Percentiles rank a stretch among this genome's conserved stretches.
Conservation (phyloP, 306 rosid species). For the Styphnolobium japonicum region DNA sequence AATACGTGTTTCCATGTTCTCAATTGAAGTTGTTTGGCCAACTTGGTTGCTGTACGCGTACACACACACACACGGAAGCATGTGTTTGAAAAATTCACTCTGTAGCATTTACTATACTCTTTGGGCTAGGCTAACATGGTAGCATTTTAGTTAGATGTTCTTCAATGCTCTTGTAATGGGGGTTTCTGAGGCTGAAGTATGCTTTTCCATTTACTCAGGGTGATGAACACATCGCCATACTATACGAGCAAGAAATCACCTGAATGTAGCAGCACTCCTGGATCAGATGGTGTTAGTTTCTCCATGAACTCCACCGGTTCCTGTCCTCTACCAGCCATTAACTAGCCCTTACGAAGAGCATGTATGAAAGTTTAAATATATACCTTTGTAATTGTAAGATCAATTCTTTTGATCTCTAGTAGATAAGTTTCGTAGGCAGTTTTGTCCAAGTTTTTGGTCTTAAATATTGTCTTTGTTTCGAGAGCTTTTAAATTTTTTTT, state of each 20-base stretch:
- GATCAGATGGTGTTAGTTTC: constrained; percentile 43
- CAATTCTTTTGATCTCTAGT: constrained; percentile 43
- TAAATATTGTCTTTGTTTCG: not conserved
- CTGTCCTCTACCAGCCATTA: constrained; percentile 36
- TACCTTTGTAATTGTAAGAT: constrained; percentile 38
- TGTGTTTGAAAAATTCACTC: not conserved
- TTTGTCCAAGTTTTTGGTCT: constrained; percentile 20
- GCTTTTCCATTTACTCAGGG: constrained; percentile 42
- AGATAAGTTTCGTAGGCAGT: constrained; percentile 35
- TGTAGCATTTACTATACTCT: not conserved
- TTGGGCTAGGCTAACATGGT: not conserved
- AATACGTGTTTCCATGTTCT: not conserved
- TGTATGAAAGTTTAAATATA: constrained; percentile 23
- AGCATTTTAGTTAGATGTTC: not conserved
- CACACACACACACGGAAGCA: not conserved
- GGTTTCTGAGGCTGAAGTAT: constrained; percentile 13
- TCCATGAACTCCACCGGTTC: constrained; percentile 47
- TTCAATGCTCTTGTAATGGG: not conserved
- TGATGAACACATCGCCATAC: constrained; percentile 56
- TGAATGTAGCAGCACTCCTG: constrained; percentile 48
- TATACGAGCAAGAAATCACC: constrained; percentile 43
- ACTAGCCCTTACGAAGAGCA: constrained; percentile 29
- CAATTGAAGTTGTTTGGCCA: not conserved
- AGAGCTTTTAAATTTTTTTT: not conserved
- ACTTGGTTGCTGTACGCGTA: not conserved